These are phyloP conservation scores for Akanthomyces uredinophilus DNA, from an alignment of 2,329 filamentous ascomycete species.

Conservation along the genomic window DNA sequence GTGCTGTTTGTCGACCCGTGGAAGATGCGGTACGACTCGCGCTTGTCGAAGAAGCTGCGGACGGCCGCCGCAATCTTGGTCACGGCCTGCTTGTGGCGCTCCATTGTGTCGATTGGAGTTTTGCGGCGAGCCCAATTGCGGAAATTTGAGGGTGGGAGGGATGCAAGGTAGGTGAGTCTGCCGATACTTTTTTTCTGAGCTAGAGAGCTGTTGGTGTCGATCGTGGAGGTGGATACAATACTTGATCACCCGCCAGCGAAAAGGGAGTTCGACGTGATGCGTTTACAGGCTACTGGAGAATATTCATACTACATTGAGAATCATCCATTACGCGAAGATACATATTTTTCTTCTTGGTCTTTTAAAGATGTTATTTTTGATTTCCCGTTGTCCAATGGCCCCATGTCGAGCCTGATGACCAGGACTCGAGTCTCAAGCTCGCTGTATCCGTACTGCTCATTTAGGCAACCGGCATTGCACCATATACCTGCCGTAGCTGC, in stretches of 20 bases:
- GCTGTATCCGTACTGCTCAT: not conserved
- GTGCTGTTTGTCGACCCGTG: conserved; percentile 77
- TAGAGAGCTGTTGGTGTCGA: not conserved
- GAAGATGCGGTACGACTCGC: conserved; percentile 64
- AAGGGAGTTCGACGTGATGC: too few species aligned
- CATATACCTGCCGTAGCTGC: conserved; percentile 22
- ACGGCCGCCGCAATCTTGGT: conserved; percentile 43
- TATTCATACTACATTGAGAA: too few species aligned
- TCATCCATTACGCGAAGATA: too few species aligned
- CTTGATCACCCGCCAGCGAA: too few species aligned
- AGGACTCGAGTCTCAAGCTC: not conserved
- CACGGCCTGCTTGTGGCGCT: conserved; percentile 46
- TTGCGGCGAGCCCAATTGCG: not conserved
- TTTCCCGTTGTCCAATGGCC: too few species aligned
- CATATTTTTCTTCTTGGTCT: too few species aligned
- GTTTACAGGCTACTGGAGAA: too few species aligned
- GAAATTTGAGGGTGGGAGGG: not conserved
- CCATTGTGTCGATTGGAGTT: conserved; percentile 32
- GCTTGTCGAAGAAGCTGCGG: conserved; percentile 41
- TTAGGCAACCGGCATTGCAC: conserved; percentile 17
- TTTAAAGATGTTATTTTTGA: too few species aligned
- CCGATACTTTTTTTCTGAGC: not conserved
- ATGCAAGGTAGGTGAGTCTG: not conserved
- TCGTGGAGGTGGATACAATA: too few species aligned
- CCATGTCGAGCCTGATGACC: too few species aligned